Evolutionary conservation across 2,329 filamentous ascomycete species (phyloP), one percentile per base, ranked within the genome.

Genomic region (Hypomyces perniciosus): DNA sequence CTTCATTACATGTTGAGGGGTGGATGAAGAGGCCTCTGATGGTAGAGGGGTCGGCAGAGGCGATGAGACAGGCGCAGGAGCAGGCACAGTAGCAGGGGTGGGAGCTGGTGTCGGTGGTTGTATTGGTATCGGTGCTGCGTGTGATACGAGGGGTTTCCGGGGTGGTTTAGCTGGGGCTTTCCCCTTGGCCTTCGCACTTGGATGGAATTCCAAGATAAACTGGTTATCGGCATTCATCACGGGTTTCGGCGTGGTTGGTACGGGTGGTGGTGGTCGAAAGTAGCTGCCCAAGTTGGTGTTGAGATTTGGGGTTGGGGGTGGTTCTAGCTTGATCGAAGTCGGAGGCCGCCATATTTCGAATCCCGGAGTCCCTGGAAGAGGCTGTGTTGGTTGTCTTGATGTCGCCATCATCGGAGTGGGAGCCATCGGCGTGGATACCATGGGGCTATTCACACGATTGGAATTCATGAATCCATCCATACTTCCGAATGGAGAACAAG

Each of bases 231-330:
- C 54, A 43, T 62, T 65, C 48, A 70, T 60, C 30, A 65, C 59
- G 8, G 70, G 65, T 53, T 72, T 73, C 8, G 68, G 66, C 33
- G 65, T 68, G 31, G 68, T 65, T 29, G 70, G 69, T 8, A 70
- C 59, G 1, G 70, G 68, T 6, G 71, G 71, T 45, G 70, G 68
- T 6, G 71, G 71, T 45, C 67, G 69, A 46, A 64, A 67, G 53
- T 66, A 69, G 12, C 62, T 60, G 29, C 52, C 56, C n/a, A 56
- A 54, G 29, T 54, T 59, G 33, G 54, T 52, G 20, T 20, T 20
- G 40, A 59, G 50, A 47, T 51, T 57, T 50, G 52, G 56, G 41
- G 57, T 40, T 20, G 59, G 61, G n/a, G 55, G 50, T 33, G 56
- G 59, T 34, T 65, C 63, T 38, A 57, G 55, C 43, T 57, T 60